Conservation (phyloP, 2,329 filamentous ascomycete genomes). For the Fusarium oxysporum region DNA sequence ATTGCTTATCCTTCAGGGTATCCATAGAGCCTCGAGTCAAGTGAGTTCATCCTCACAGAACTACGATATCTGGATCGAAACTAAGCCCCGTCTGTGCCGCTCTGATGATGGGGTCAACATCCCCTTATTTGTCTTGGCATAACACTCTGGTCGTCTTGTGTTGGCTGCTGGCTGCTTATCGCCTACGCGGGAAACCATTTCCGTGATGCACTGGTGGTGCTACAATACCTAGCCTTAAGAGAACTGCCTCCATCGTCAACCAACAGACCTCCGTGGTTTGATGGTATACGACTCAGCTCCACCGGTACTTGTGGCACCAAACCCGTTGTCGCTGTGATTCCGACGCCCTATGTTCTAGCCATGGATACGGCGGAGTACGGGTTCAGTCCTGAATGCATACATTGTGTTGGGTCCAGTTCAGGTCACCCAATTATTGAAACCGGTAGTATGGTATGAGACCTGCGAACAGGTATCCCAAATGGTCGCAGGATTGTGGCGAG, state of each 20-base stretch:
- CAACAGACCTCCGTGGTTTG: constrained; percentile 20
- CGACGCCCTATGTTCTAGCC: constrained; percentile 13
- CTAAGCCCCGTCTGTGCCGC: constrained; percentile 19
- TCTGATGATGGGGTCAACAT: constrained; percentile 16
- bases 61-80: background rate
- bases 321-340: constrained; percentile 33
- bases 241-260: constrained; percentile 1
- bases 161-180: constrained; percentile 22
- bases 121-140: constrained; percentile 26
- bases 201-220: constrained; percentile 2
- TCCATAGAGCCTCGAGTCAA: constrained; percentile 8
- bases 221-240: background rate
- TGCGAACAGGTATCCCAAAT: constrained; percentile 29
- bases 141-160: constrained; percentile 12
- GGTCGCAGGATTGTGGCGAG: constrained; percentile 15
- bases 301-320: constrained; percentile 29
- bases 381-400: constrained; percentile 13
- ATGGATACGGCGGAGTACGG: background rate
- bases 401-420: constrained; percentile 10
- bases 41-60: background rate
- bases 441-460: constrained; percentile 18
- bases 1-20: background rate
- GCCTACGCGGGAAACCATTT: constrained; percentile 33
- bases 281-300: constrained; percentile 31
- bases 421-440: constrained; percentile 18